Percentiles rank a stretch among this genome's conserved stretches.
Conservation (phyloP, 2,329 filamentous ascomycete genomes). For the Colletotrichum godetiae region DNA sequence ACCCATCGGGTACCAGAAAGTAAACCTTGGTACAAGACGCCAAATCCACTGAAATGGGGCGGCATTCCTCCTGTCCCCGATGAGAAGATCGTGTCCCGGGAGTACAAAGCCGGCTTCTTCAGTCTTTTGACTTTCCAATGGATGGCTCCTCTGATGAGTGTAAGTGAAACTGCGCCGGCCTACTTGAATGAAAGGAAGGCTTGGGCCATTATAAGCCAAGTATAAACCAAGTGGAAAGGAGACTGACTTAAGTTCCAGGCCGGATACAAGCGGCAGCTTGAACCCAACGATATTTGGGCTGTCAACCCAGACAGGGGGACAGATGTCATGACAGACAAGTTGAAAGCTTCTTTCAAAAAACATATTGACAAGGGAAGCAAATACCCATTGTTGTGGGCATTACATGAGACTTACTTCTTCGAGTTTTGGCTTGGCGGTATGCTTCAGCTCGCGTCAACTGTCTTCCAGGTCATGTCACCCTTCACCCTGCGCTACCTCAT, state of each 20-base stretch:
- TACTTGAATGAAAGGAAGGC: background rate
- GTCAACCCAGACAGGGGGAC: constrained; percentile 86
- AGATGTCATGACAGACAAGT: constrained; percentile 73
- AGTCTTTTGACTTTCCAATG: constrained; percentile 87
- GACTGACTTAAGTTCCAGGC: constrained; percentile 56
- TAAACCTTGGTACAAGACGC: constrained; percentile 72
- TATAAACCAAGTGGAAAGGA: background rate
- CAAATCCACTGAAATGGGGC: constrained; percentile 73
- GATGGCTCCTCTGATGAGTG: constrained; percentile 89
- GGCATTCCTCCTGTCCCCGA: constrained; percentile 65
- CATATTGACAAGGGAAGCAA: constrained; percentile 76
- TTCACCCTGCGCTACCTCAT: constrained; percentile 90
- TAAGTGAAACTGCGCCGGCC: constrained; percentile 51
- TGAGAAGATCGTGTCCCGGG: constrained; percentile 67
- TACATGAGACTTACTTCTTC: constrained; percentile 86
- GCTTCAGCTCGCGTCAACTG: constrained; percentile 77
- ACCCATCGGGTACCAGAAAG: constrained; percentile 44
- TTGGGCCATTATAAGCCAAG: background rate
- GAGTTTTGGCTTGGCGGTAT: constrained; percentile 89
- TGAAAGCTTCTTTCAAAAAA: constrained; percentile 76
- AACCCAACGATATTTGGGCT: constrained; percentile 86
- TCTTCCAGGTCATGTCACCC: constrained; percentile 85
- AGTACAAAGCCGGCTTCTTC: constrained; percentile 79
- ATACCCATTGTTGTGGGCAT: constrained; percentile 80
- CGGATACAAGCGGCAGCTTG: constrained; percentile 86